Evolutionary conservation across 352 stramenopile species (phyloP).

Genomic region (Phytophthora fragariae): DNA sequence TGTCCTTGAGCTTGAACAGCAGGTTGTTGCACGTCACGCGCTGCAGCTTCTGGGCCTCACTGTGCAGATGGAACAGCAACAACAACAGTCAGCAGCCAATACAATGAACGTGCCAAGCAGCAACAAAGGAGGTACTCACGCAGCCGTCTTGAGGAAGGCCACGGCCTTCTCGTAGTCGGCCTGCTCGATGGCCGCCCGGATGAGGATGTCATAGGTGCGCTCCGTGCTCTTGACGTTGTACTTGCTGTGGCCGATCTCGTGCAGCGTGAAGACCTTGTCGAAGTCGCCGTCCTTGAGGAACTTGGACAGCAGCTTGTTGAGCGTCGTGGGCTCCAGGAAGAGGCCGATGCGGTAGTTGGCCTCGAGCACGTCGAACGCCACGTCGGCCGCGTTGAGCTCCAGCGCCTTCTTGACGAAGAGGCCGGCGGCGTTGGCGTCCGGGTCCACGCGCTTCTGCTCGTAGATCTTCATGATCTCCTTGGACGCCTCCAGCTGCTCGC

Average conservation of each 20-base stretch:
- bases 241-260: slow-evolving; percentile 79
- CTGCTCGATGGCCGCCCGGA: slow-evolving; percentile 80
- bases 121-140: slow-evolving; percentile 49
- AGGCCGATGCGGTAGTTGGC: slow-evolving; percentile 86
- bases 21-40: slow-evolving; percentile 90
- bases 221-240: slow-evolving; percentile 88
- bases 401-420: slow-evolving; percentile 88
- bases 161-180: slow-evolving; percentile 78
- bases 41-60: slow-evolving; percentile 77
- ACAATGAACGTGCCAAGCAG: not conserved
- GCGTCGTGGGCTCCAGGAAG: slow-evolving; percentile 80
- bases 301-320: slow-evolving; percentile 87
- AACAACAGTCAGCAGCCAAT: slow-evolving; percentile 2
- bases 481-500: slow-evolving; percentile 76
- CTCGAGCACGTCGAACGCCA: slow-evolving; percentile 82
- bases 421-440: slow-evolving; percentile 75
- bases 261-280: slow-evolving; percentile 81
- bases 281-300: slow-evolving; percentile 83
- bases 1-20: slow-evolving; percentile 88
- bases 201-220: slow-evolving; percentile 87
- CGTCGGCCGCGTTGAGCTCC: slow-evolving; percentile 72
- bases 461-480: slow-evolving; percentile 92
- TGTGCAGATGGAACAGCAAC: slow-evolving; percentile 26
- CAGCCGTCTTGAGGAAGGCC: slow-evolving; percentile 73
- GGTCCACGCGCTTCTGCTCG: slow-evolving; percentile 86